A percentile compares a stretch with the other conserved stretches of the same genome.
Evolutionary conservation across 1,284 basidiomycete genomes (phyloP).

Genomic region (Pseudomicrostroma phylloplanum): DNA sequence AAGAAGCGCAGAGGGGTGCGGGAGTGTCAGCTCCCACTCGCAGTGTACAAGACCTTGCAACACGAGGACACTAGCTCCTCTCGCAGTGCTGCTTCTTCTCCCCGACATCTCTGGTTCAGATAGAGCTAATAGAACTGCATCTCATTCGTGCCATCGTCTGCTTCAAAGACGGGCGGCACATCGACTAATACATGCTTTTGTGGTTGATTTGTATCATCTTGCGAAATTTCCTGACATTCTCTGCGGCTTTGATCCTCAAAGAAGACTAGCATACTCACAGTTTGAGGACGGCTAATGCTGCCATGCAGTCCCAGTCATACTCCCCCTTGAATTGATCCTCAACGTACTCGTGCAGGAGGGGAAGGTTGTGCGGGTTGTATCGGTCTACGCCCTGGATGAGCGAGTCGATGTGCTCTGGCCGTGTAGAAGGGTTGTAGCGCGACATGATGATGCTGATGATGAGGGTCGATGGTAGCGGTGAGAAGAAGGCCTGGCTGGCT

Average conservation of each 20-base stretch:
- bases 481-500: no score
- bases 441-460: slow-evolving; percentile 10
- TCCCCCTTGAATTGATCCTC: slow-evolving; percentile 7
- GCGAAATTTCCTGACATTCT: neutral
- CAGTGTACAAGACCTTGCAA: neutral
- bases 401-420: slow-evolving; percentile 44
- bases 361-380: slow-evolving; percentile 89
- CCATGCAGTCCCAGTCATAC: slow-evolving; percentile 3
- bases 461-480: slow-evolving; percentile 7
- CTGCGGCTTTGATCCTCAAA: no score
- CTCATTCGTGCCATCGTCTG: neutral
- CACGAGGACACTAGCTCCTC: neutral
- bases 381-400: slow-evolving; percentile 62
- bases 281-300: neutral
- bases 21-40: slow-evolving; percentile 1
- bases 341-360: slow-evolving; percentile 88
- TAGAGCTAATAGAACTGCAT: slow-evolving; percentile 48
- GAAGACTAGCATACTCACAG: neutral
- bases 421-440: slow-evolving; percentile 21
- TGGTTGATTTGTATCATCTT: neutral
- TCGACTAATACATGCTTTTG: slow-evolving; percentile 10
- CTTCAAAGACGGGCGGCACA: slow-evolving; percentile 4
- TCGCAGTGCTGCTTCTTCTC: neutral
- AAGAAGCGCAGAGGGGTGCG: neutral
- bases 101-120: slow-evolving; percentile 26